These are phyloP conservation scores for Hypoxylon cercidicola DNA, from an alignment of 495 filamentous ascomycete species.

Conservation along the genomic window DNA sequence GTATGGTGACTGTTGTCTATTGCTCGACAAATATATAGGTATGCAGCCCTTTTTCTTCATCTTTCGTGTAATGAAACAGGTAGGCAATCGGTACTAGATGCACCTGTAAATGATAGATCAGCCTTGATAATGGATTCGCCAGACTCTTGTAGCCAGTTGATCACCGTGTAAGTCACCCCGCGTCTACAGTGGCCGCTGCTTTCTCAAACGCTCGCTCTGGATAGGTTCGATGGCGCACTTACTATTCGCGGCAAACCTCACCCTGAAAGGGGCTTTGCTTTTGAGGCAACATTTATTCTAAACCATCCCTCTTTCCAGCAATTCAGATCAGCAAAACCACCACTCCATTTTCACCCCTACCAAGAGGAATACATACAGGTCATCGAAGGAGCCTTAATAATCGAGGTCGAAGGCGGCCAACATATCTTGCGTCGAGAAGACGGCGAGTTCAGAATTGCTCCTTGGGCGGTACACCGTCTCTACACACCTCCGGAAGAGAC, in stretches of 20 bases:
- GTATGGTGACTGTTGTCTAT: too few relatives aligned
- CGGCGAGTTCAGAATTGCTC: not conserved
- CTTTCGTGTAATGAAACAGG: too few relatives aligned
- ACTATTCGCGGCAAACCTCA: not conserved
- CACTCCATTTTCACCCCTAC: not conserved
- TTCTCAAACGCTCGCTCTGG: not conserved
- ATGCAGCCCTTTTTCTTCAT: too few relatives aligned
- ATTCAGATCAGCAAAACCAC: not conserved
- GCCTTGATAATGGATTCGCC: too few relatives aligned
- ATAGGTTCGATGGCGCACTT: not conserved
- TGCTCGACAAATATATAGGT: too few relatives aligned
- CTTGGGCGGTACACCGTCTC: slow-evolving; percentile 41
- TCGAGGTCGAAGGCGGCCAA: not conserved
- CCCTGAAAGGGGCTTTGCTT: not conserved
- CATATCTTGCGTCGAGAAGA: not conserved
- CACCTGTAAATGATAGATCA: too few relatives aligned
- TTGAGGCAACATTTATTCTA: not conserved
- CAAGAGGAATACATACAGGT: not conserved
- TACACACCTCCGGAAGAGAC: slow-evolving; percentile 22
- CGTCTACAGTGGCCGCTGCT: not conserved
- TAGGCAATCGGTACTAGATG: too few relatives aligned
- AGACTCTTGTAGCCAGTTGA: too few relatives aligned
- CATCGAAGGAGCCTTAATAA: not conserved
- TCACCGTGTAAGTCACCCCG: not conserved
- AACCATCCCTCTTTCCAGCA: not conserved